Evolutionary conservation across 257 asterid species (phyloP).

Genomic region (Nicotiana otophora): DNA sequence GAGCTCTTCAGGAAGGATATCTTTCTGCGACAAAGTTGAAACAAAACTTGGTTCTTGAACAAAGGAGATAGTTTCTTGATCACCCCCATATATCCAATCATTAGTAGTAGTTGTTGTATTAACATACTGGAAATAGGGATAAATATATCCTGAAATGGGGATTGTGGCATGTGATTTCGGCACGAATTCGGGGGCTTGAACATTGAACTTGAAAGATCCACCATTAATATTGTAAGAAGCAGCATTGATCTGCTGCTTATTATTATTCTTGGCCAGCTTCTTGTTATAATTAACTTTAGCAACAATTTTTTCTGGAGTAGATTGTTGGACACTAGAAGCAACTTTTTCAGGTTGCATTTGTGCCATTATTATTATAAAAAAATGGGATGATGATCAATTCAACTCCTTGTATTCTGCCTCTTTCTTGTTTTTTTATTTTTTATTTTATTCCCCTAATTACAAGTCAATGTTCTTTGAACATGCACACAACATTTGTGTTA

Average conservation of each 20-base stretch:
- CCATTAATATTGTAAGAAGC: constrained; percentile 7
- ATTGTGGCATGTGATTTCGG: constrained; percentile 34
- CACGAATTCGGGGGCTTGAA: constrained; percentile 83
- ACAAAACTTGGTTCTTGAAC: constrained; percentile 14
- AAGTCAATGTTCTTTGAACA: not conserved
- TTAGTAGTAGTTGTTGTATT: not conserved
- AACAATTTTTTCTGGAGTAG: constrained; percentile 1
- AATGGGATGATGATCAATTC: constrained; percentile 5
- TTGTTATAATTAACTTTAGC: not conserved
- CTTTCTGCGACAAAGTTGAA: constrained; percentile 29
- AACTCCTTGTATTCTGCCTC: constrained; percentile 11
- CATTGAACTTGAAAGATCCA: constrained; percentile 55
- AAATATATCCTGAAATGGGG: constrained; percentile 56
- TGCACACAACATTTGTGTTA: not conserved
- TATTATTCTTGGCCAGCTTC: too few relatives aligned
- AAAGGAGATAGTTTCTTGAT: constrained; percentile 41
- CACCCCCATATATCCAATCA: constrained; percentile 19
- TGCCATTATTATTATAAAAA: constrained; percentile 34
- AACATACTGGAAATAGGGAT: constrained; percentile 62
- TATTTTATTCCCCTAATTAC: not conserved
- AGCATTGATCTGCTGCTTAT: not conserved
- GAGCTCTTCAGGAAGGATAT: constrained; percentile 54
- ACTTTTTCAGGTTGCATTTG: constrained; percentile 25
- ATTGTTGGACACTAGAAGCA: not conserved
- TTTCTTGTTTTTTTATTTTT: not conserved